Evolutionary conservation across 768 basidiomycete species (phyloP).

Genomic region (Termitomyces titanicus): DNA sequence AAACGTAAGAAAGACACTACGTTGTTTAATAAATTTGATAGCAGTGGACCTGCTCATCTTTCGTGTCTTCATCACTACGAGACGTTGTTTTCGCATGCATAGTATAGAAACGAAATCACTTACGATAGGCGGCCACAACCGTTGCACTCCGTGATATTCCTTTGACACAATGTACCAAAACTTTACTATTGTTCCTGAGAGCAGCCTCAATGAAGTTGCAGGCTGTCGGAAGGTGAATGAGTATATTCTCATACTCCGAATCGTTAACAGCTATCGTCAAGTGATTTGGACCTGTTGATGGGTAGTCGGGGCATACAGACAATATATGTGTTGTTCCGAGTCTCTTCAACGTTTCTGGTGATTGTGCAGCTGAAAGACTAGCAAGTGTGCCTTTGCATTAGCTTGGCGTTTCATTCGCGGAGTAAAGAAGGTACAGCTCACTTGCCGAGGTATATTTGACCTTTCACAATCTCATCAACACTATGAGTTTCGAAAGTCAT

Average conservation of each 20-base stretch:
- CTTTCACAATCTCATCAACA: slow-evolving; percentile 32
- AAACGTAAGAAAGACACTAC: slow-evolving; percentile 26
- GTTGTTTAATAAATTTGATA: slow-evolving; percentile 44
- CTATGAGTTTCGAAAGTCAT: slow-evolving; percentile 19
- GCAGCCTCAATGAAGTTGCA: slow-evolving; percentile 64
- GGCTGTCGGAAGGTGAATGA: slow-evolving; percentile 58
- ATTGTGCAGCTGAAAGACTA: slow-evolving; percentile 36
- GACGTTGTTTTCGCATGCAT: not conserved
- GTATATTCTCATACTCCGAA: slow-evolving; percentile 48
- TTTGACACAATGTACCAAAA: slow-evolving; percentile 73
- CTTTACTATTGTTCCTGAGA: slow-evolving; percentile 45
- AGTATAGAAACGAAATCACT: slow-evolving; percentile 21
- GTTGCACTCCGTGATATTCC: slow-evolving; percentile 70
- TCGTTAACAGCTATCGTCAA: slow-evolving; percentile 39
- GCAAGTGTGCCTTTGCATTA: not conserved
- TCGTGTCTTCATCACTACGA: slow-evolving; percentile 34
- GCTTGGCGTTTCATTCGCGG: not conserved
- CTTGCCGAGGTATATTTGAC: slow-evolving; percentile 41
- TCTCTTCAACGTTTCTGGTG: slow-evolving; percentile 22
- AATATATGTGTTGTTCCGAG: slow-evolving; percentile 50
- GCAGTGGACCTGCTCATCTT: slow-evolving; percentile 39
- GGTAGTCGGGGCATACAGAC: slow-evolving; percentile 55
- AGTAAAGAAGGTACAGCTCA: slow-evolving; percentile 16
- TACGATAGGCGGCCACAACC: slow-evolving; percentile 52
- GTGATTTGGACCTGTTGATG: slow-evolving; percentile 39